Percentiles rank a stretch among this genome's conserved stretches.
Conservation (phyloP, 257 asterid species). For the Ilex aquifolium region DNA sequence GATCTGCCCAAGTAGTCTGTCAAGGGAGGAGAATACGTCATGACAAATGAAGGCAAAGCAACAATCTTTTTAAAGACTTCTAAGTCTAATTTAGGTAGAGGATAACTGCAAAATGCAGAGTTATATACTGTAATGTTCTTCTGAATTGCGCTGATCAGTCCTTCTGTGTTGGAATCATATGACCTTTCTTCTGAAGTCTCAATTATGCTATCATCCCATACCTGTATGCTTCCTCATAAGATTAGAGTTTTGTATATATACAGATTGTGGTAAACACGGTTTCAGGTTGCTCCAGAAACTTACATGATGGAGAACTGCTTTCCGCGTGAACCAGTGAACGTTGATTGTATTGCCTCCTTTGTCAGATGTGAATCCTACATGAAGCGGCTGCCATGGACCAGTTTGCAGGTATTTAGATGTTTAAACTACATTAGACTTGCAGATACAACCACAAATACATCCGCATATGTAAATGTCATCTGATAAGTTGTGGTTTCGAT, state of each 20-base stretch:
- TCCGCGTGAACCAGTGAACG: conserved; percentile 74
- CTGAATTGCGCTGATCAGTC: conserved; percentile 43
- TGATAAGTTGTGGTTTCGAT: not conserved
- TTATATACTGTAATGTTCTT: conserved; percentile 60
- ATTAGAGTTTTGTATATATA: not conserved
- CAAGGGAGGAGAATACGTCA: not conserved
- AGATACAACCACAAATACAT: not conserved
- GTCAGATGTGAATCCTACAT: conserved; percentile 67
- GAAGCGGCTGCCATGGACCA: conserved; percentile 57
- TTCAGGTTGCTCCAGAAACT: conserved; percentile 6
- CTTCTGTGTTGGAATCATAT: conserved; percentile 39
- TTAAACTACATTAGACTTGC: not conserved
- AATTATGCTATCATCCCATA: conserved; percentile 75
- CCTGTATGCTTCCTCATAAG: conserved; percentile 26
- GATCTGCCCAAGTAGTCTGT: conserved; percentile 69
- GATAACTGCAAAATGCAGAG: no score
- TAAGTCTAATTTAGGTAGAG: no score
- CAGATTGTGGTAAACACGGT: not conserved
- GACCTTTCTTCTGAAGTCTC: conserved; percentile 61
- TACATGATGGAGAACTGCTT: conserved; percentile 79
- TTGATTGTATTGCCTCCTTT: conserved; percentile 60
- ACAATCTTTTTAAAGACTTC: no score
- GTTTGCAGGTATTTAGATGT: not conserved
- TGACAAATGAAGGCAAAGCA: not conserved
- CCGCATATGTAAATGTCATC: not conserved